Percentiles rank a stretch among this genome's conserved stretches.
phyloP scores from a whole-genome alignment of 768 basidiomycete genomes.

The Lactarius pseudohatsudake region DNA sequence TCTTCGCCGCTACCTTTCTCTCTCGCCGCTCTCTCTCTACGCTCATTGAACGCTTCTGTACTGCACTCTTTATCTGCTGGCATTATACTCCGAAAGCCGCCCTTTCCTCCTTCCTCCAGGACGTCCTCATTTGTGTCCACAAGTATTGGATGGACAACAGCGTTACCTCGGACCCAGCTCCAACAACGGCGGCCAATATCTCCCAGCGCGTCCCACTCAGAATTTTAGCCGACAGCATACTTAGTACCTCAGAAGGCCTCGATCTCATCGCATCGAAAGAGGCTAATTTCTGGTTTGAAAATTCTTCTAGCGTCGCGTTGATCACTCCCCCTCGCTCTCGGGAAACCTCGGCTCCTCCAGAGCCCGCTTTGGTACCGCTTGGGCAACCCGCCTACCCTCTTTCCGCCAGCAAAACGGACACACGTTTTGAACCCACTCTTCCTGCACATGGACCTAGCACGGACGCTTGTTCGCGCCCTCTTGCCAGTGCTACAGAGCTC shows the following conservation, averaged over 20 bases:
- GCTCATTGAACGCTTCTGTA: constrained; percentile 17
- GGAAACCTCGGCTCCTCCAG: not conserved
- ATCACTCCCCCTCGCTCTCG: not conserved
- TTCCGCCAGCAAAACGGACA: not conserved
- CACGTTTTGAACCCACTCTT: not conserved
- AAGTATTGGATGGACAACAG: constrained; percentile 21
- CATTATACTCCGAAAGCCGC: constrained; percentile 11
- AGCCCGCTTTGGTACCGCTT: not conserved
- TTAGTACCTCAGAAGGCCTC: not conserved
- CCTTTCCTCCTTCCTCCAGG: constrained; percentile 23
- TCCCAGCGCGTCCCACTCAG: not conserved
- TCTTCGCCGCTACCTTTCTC: constrained; percentile 8
- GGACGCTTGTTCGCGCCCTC: not conserved
- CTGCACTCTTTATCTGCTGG: constrained; percentile 16
- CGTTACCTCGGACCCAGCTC: not conserved
- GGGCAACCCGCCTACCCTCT: not conserved
- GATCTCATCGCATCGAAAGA: not conserved
- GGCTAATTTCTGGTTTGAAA: not conserved
- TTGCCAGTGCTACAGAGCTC: not conserved
- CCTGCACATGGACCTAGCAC: not conserved
- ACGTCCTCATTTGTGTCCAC: constrained; percentile 15
- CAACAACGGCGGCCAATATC: not conserved
- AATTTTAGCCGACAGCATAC: not conserved
- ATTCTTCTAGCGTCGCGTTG: not conserved
- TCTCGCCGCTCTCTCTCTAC: constrained; percentile 13